Base-by-base conservation (phyloP, 2,329 filamentous ascomycete genomes). In the Pseudocercospora macadamiae region DNA sequence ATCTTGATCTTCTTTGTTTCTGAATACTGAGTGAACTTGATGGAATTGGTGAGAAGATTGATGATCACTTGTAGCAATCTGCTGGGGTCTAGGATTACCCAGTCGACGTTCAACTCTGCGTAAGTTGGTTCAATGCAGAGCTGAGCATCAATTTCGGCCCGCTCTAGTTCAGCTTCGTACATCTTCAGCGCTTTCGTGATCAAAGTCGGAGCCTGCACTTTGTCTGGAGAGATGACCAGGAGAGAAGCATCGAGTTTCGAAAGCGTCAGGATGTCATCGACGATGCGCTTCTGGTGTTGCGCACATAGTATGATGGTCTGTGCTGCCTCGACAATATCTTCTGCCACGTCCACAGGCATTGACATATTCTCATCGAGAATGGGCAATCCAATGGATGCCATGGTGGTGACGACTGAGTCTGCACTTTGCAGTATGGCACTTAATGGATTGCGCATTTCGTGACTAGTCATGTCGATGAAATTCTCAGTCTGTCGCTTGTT, bases 261-360 rank as follows among this genome's bases (percentile, higher is more conserved):
- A 19, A 79, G 63, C 0, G 77, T 79, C 1, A 80, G 68, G 3
- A 80, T 71, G 58, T 81, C 79, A 60, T 80, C 78, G 8, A 80
- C 77, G 34, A 81, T 80, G 19, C 76, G 69, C 60, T 79, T 80
- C 57, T 80, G 77, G 56, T 81, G 79, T 23, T 76, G 73, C 4
- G 76, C 76, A 61, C 79, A 81, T 34, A 77, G 71, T 32, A 77
- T 72, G 56, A 81, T 79, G 28, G 76, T 78, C 37, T 77, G 67
- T 4, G 68, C 68, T 4, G 68, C 68, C 47, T 71, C 69, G 3
- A 71, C 37, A 14, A 69, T 55, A 16, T 70, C 66, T 30, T 70
- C 63, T 6, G 61, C 63, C 5, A 58, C 44, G 9, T 55, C 47
- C 7, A 62, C 51, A 3, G 51, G 37, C 14, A 68, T 9, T 58